These are phyloP conservation scores for Fragilariopsis cylindrus DNA, from an alignment of 108 stramenopile genomes.

Conservation along the genomic window DNA sequence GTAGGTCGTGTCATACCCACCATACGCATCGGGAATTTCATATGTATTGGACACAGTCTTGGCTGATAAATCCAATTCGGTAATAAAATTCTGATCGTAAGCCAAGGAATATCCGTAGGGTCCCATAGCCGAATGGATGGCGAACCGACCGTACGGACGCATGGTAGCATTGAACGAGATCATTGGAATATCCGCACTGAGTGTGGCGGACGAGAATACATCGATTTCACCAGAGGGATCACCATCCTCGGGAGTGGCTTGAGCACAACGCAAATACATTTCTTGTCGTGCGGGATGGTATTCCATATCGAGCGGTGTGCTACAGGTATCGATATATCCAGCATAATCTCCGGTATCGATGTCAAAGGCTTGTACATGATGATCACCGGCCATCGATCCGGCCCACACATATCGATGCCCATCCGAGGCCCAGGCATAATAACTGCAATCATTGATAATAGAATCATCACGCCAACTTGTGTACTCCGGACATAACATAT, in stretches of 20 bases:
- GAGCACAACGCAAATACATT: slow-evolving; percentile 28
- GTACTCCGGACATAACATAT: neutral
- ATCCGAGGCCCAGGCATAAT: slow-evolving; percentile 12
- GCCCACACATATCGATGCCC: slow-evolving; percentile 25
- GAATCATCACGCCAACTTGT: neutral
- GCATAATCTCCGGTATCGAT: slow-evolving; percentile 21
- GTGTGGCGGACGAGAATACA: slow-evolving; percentile 17
- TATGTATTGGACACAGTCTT: neutral
- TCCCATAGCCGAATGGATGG: slow-evolving; percentile 13
- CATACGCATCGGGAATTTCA: slow-evolving; percentile 2
- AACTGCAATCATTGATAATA: neutral
- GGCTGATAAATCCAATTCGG: slow-evolving; percentile 16
- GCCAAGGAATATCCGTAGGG: slow-evolving; percentile 17
- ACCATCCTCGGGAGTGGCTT: neutral
- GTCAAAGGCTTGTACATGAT: slow-evolving; percentile 3
- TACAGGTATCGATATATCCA: slow-evolving; percentile 24
- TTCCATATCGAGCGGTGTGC: slow-evolving; percentile 19
- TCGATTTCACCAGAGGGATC: slow-evolving; percentile 8
- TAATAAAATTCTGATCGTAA: slow-evolving; percentile 2
- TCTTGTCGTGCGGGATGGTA: slow-evolving; percentile 28
- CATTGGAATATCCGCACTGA: neutral
- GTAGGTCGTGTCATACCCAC: slow-evolving; percentile 15
- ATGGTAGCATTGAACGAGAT: neutral
- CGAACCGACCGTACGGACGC: neutral
- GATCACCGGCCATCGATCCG: neutral